phyloP scores from a whole-genome alignment of 2,329 filamentous ascomycete species.

The Diatrype stigma region DNA sequence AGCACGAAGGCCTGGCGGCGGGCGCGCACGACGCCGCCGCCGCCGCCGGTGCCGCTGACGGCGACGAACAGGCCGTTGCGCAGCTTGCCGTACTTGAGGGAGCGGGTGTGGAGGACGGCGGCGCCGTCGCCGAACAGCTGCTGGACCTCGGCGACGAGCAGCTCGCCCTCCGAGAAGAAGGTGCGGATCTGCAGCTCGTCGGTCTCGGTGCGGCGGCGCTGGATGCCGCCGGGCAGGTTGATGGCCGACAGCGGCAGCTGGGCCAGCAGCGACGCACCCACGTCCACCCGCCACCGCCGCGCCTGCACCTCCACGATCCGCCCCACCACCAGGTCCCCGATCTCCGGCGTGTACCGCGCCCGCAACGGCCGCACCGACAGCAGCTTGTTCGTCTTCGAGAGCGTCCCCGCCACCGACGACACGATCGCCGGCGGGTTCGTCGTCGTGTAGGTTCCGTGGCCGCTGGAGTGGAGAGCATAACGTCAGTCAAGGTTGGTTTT shows the following conservation, averaged over 20 bases:
- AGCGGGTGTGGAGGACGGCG: conserved; percentile 84
- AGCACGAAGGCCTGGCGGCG: conserved; percentile 87
- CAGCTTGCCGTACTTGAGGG: conserved; percentile 90
- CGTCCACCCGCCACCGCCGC: conserved; percentile 90
- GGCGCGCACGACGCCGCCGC: conserved; percentile 77
- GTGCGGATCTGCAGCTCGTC: conserved; percentile 95
- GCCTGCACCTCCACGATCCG: conserved; percentile 94
- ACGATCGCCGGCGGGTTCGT: conserved; percentile 64
- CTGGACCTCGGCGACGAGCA: conserved; percentile 94
- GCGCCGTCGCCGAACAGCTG: conserved; percentile 79
- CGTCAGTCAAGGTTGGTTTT: no score
- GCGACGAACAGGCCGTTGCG: conserved; percentile 87
- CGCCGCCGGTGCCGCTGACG: conserved; percentile 77
- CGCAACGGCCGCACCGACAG: conserved; percentile 86
- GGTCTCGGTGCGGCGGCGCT: conserved; percentile 86
- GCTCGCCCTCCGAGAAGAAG: conserved; percentile 95
- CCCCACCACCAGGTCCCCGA: conserved; percentile 91
- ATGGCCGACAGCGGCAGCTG: conserved; percentile 82
- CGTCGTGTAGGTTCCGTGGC: conserved; percentile 84
- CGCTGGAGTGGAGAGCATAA: conserved; percentile 44
- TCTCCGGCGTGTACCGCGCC: conserved; percentile 91
- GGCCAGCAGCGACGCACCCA: conserved; percentile 82
- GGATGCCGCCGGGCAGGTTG: conserved; percentile 89
- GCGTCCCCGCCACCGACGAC: conserved; percentile 84
- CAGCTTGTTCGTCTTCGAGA: conserved; percentile 94